Base-by-base conservation (phyloP, 2,329 filamentous ascomycete species). In the Ascomycota sp. region DNA sequence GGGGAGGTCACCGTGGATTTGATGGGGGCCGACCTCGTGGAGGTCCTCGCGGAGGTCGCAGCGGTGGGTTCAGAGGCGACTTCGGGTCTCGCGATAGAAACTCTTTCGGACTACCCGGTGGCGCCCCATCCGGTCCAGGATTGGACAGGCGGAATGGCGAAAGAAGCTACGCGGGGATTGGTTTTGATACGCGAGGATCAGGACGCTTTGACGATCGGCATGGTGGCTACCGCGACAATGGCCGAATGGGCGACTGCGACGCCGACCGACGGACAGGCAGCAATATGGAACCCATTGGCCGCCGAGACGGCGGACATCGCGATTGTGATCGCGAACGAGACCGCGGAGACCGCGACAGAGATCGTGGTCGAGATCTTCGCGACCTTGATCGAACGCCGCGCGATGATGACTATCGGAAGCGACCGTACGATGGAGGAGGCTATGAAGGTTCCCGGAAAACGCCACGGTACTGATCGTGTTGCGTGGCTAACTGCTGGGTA, bases 241-340 rank as follows among this genome's bases (percentile, higher is more conserved):
- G 48, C 21, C 46, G 50, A 33, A 40, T 36, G 7, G 38, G 43
- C 7, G 47, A 46, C 26, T 41, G 46, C 27, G 46, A 48, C 20
- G 40, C 38, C 9, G 43, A 43, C 35, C 61, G 65, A 33, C 56
- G 59, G 26, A 75, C 70, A 33, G 79, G 79, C 39, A 79, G 79
- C 57, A 89, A 91, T 55, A 76, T 77, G 53, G 82, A 91, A 50
- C 81, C 80, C 36, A 69, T 89, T 48, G 74, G 77, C 45, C 69
- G 71, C 35, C 50, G 72, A 43, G 70, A 75, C 38, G 60, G 61
- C 49, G 62, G 63, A 41, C 65, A 68, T 52, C 61, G 52, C 34
- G 51, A 57, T 22, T 38, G 46, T 33, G 40, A 63, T 41, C 57
- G 57, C 47, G 68, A 73, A 46, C 53, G 63, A 33, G 52, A 65